Conservation (phyloP, 495 filamentous ascomycete genomes). For the Neurospora sp. region DNA sequence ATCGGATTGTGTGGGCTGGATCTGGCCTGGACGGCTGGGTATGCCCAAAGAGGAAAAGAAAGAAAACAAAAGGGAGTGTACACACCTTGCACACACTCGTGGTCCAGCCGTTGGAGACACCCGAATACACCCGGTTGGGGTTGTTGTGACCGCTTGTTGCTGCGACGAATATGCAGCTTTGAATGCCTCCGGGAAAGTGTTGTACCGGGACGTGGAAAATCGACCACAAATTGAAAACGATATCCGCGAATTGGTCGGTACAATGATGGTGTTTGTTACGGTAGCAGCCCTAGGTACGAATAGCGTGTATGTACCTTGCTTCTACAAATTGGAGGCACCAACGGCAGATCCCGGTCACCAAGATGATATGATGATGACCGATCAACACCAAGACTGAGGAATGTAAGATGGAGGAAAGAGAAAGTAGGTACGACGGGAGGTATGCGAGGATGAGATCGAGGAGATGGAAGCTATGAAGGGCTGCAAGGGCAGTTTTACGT, state of each 20-base stretch:
- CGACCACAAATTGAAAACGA: not conserved
- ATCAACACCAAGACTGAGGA: not conserved
- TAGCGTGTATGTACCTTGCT: not conserved
- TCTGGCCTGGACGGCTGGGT: not conserved
- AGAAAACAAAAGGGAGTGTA: not conserved
- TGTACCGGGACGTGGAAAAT: not conserved
- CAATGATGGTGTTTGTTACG: not conserved
- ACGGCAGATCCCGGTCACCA: not conserved
- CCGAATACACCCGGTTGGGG: not conserved
- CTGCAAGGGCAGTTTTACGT: not conserved
- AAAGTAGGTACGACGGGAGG: not conserved
- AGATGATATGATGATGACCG: not conserved
- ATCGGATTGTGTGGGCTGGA: not conserved
- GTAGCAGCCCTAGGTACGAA: not conserved
- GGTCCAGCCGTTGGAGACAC: not conserved
- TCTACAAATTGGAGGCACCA: not conserved
- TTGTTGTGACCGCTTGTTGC: not conserved
- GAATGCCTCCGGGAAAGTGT: not conserved
- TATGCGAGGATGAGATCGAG: not conserved
- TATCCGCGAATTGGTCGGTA: not conserved
- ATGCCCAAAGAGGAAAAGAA: not conserved
- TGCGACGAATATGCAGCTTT: not conserved
- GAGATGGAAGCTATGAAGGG: not conserved
- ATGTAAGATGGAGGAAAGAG: not conserved
- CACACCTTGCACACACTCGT: not conserved